These are phyloP conservation scores for Aspergillus kassunensis DNA, from an alignment of 495 filamentous ascomycete genomes.

Conservation along the genomic window DNA sequence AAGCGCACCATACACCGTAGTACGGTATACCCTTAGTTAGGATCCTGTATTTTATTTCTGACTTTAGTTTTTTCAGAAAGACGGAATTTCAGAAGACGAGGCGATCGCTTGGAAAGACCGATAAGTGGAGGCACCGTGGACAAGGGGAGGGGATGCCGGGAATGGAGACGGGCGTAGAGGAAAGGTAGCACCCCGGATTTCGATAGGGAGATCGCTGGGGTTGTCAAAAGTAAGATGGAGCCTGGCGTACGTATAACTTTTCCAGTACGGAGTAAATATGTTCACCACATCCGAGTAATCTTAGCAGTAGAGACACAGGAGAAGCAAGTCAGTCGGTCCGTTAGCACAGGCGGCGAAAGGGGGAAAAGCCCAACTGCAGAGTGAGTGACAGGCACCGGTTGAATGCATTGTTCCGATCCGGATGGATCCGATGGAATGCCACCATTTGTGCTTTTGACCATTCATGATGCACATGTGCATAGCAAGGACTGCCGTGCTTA, in stretches of 20 bases:
- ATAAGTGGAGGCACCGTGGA: slow-evolving; percentile 26
- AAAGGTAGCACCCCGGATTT: slow-evolving; percentile 11
- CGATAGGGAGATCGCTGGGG: slow-evolving; percentile 12
- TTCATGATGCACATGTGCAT: background rate
- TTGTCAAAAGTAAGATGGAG: slow-evolving; percentile 16
- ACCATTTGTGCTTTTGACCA: slow-evolving; percentile 12
- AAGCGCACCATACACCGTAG: slow-evolving; percentile 12
- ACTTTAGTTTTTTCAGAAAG: slow-evolving; percentile 6
- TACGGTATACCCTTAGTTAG: slow-evolving; percentile 8
- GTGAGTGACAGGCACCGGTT: background rate
- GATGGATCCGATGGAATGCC: slow-evolving; percentile 14
- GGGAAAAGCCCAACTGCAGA: slow-evolving; percentile 14
- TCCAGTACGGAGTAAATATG: slow-evolving; percentile 21
- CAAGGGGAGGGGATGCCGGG: slow-evolving; percentile 15
- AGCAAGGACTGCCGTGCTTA: slow-evolving; percentile 11
- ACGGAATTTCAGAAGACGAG: slow-evolving; percentile 6
- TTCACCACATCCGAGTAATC: slow-evolving; percentile 20
- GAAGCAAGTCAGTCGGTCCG: slow-evolving; percentile 21
- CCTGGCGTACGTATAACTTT: slow-evolving; percentile 18
- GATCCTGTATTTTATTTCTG: slow-evolving; percentile 19
- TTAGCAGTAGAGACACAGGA: slow-evolving; percentile 19
- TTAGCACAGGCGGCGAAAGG: slow-evolving; percentile 20
- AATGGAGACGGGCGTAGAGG: slow-evolving; percentile 25
- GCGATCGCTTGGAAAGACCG: slow-evolving; percentile 12
- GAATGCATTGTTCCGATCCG: slow-evolving; percentile 7